Base-by-base conservation (phyloP, 352 stramenopile species). In the Globisporangium ultimum region DNA sequence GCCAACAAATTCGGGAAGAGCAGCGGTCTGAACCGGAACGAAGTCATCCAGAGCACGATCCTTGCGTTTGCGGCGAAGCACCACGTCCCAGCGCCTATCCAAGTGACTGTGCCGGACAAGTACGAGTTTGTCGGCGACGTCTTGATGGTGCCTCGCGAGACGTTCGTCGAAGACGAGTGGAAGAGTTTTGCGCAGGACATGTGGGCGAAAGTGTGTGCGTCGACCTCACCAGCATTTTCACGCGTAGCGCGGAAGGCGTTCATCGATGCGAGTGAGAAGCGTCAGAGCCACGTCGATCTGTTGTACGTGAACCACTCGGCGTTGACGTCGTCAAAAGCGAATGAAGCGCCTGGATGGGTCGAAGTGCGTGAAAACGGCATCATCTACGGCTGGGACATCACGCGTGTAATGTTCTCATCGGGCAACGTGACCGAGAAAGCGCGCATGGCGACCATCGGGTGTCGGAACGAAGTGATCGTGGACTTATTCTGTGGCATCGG, bases 401-500 rank as follows among this genome's bases (percentile, higher is more conserved):
- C 89, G 48, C 77, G 84, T 52, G 94, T 98, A 32, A 99, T 99
- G 96, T 99, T 99, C 70, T 98, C 89, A 47, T 95, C 90, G 9
- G 96, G 96, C 7, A 99, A 99, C 64, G 89, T 98, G 47, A 97
- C 94, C 2, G 96, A 99, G 70, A 98, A 98, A 68, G 91, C 92
- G 42, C 89, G 96, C 22, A 98, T 98, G 79, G 96, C 76, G 28
- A 74, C 52, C 28, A 89, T 93, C 54, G 80, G 90, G 0, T 96
- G 91, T 68, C 60, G 63, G 17, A 85, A 74, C 20, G 93, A 99
- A 56, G 72, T 87, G 1, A 88, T 99, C 28, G 85, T 99, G 34
- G 96, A 99, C 63, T 78, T 99, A 47, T 99, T 98, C 60, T 95
- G 92, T 40, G 96, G 96, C n/a, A 99, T 99, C 68, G 96, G 96